These are phyloP conservation scores for Helotiales sp. DNA, from an alignment of 2,329 filamentous ascomycete genomes.

Conservation along the genomic window DNA sequence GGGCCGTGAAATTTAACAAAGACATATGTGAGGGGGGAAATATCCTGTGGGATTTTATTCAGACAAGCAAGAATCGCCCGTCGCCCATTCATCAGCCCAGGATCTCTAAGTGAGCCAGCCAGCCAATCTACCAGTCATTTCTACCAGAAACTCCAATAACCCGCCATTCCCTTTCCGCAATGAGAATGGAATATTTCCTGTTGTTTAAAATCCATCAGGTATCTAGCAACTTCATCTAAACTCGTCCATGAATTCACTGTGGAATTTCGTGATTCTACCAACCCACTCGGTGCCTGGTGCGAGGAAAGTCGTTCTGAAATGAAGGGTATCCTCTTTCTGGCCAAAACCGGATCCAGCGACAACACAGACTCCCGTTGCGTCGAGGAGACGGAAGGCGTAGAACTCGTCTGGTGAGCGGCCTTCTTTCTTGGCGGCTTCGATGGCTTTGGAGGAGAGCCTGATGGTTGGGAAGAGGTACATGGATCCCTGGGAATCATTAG, in stretches of 20 bases:
- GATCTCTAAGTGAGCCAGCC: constrained; percentile 1
- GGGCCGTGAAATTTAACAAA: neutral
- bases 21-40: neutral
- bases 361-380: constrained; percentile 92
- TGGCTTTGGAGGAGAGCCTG: constrained; percentile 74
- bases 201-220: neutral
- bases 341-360: constrained; percentile 93
- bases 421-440: constrained; percentile 75
- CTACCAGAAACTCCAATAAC: neutral
- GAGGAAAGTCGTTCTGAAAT: constrained; percentile 96
- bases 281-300: constrained; percentile 97
- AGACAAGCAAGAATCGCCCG: neutral
- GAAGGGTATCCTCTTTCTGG: constrained; percentile 86
- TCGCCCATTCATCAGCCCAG: neutral
- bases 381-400: constrained; percentile 88
- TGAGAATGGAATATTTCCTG: neutral
- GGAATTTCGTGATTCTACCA: constrained; percentile 84
- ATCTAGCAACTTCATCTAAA: constrained; percentile 52
- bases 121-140: neutral
- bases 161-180: neutral
- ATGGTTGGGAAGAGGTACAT: constrained; percentile 99
- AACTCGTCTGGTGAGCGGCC: constrained; percentile 85
- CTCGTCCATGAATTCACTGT: constrained; percentile 87
- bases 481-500: constrained; percentile 64
- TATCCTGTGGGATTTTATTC: neutral